These are phyloP conservation scores for Globisporangium radiosum DNA, from an alignment of 352 stramenopile species.

Conservation along the genomic window DNA sequence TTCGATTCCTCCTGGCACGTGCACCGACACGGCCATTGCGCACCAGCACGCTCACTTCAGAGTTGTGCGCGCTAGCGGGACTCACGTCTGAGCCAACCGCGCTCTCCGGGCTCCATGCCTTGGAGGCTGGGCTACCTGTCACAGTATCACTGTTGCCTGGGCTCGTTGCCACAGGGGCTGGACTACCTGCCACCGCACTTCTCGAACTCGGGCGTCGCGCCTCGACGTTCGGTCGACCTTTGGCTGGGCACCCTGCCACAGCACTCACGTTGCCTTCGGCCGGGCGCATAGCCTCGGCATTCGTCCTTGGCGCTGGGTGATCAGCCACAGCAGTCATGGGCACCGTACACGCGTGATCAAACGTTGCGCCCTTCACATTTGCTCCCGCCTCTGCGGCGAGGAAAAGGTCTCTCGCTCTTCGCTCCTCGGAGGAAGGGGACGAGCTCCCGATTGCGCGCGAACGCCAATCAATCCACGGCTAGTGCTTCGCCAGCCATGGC, in stretches of 20 bases:
- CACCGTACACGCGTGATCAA: no score
- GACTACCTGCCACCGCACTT: no score
- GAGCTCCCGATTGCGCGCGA: slow-evolving; percentile 1
- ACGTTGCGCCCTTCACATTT: no score
- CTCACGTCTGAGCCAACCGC: no score
- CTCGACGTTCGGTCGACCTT: no score
- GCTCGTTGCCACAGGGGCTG: no score
- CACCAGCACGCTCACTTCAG: not conserved
- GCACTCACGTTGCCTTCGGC: not conserved
- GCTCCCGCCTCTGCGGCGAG: not conserved
- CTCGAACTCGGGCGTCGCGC: no score
- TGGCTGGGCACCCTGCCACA: not conserved
- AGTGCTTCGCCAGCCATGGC: slow-evolving; percentile 1
- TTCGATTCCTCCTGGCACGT: not conserved
- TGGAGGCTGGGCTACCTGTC: no score
- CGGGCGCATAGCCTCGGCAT: no score
- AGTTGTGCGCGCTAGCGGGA: no score
- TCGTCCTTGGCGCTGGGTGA: not conserved
- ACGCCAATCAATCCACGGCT: slow-evolving; percentile 3
- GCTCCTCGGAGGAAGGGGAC: not conserved
- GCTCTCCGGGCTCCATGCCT: no score
- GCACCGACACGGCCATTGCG: not conserved
- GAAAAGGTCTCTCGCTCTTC: not conserved
- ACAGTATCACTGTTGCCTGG: no score
- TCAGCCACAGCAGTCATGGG: not conserved